Percentiles rank a stretch among this genome's conserved stretches.
Evolutionary conservation across 1,139 yeast species (phyloP).

Genomic region (Candida freyschussii): DNA sequence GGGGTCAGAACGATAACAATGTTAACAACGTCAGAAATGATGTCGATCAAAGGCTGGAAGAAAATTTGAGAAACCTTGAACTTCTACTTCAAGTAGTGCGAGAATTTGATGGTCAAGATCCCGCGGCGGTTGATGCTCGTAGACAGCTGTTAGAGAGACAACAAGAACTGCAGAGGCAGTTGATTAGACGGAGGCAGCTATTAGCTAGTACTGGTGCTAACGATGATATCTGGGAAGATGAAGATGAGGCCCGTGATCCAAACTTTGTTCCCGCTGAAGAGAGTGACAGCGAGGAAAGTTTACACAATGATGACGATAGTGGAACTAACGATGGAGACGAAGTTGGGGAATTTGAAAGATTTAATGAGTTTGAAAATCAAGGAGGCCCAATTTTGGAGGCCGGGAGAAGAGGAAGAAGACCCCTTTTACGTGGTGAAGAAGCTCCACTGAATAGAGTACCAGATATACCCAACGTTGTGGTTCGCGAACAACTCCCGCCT

Average conservation of each 20-base stretch:
- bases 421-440: slow-evolving; percentile 3
- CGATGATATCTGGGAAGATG: slow-evolving; percentile 9
- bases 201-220: not conserved
- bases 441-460: slow-evolving; percentile 15
- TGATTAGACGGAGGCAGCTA: not conserved
- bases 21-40: slow-evolving; percentile 1
- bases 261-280: too few relatives aligned
- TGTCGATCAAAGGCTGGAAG: too few relatives aligned
- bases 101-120: slow-evolving; percentile 7
- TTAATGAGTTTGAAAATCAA: slow-evolving; percentile 18
- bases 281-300: too few relatives aligned
- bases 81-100: slow-evolving; percentile 6
- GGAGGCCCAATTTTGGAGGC: slow-evolving; percentile 12
- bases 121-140: slow-evolving; percentile 13
- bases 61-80: slow-evolving; percentile 11
- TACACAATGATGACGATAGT: not conserved
- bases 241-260: slow-evolving; percentile 5
- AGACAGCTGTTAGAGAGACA: slow-evolving; percentile 8
- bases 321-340: slow-evolving; percentile 10
- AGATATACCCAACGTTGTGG: slow-evolving; percentile 17
- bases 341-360: slow-evolving; percentile 12
- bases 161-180: slow-evolving; percentile 4
- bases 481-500: slow-evolving; percentile 10
- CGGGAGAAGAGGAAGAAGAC: slow-evolving; percentile 2
- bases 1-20: slow-evolving; percentile 2